Evolutionary conservation across 768 basidiomycete species (phyloP), one percentile per base, ranked within the genome.

Genomic region (Phylloporus sp.): DNA sequence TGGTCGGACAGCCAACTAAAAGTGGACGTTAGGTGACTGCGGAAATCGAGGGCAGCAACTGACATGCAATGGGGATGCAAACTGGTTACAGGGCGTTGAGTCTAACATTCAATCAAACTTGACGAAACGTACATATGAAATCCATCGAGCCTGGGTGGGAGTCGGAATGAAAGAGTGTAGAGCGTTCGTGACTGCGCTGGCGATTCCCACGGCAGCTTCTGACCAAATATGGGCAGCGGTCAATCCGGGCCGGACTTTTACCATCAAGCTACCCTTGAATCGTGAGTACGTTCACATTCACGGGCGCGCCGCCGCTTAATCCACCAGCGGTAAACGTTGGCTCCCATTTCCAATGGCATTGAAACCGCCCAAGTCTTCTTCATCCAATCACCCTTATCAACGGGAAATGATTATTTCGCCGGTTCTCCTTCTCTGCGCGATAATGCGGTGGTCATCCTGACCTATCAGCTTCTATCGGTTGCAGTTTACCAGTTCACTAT

Each of bases 1-100:
- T 78, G 26, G 78, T 80, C 43, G 77, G 74, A 63, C 82, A 83
- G 35, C 86, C 86, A 56, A 85, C 86, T 89, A 54, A 13, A 40
- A 42, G 36, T 37, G 22, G 8, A 6, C 35, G 51, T 55, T 31
- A 53, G 42, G 48, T 34, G 39, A 33, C 45, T 53, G 49, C 45
- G 50, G 53, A 48, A 46, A 36, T 9, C 20, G 15, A 36, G 22
- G 9, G 15, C 3, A 18, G 41, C 13, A 8, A 66, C 74, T 54
- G 53, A 80, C 79, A 67, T 26, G 74, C 45, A 49, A 81, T 73
- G 33, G 79, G 79, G 33, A 80, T 56, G 50, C 76, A 80, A 32
- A 80, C 78, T 79, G 53, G 39, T 13, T 52, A 7, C 32, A 39
- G 32, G 32, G n/a, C 4, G n/a, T 44, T 59, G 22, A 49, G 22